These are phyloP conservation scores for Selaginella tamariscina DNA, from an alignment of 75 land plant species.

Conservation along the genomic window DNA sequence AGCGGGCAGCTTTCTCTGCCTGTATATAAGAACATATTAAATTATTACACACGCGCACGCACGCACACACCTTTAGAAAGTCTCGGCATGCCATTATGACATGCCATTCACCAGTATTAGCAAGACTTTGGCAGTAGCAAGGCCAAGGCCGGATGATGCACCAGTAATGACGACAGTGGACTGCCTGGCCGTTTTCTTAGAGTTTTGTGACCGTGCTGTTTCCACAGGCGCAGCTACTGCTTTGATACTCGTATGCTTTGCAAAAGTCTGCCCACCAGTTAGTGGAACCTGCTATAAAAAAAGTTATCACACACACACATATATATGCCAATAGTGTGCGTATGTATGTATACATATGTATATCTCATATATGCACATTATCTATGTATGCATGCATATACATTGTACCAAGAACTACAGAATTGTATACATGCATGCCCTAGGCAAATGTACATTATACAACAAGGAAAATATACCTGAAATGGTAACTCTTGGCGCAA, in stretches of 20 bases:
- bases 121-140: conserved; percentile 90
- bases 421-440: not conserved
- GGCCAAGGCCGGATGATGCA: conserved; percentile 94
- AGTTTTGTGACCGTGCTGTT: conserved; percentile 26
- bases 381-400: no score
- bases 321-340: no score
- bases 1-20: conserved; percentile 80
- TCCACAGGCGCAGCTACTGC: conserved; percentile 55
- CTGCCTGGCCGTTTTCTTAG: conserved; percentile 72
- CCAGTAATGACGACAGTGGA: conserved; percentile 70
- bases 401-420: not conserved
- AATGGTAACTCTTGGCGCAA: not conserved
- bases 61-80: conserved; percentile 93
- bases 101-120: conserved; percentile 84
- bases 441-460: no score
- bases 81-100: conserved; percentile 97
- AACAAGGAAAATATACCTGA: not conserved
- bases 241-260: conserved; percentile 9
- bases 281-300: not conserved
- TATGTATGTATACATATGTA: no score
- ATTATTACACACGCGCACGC: no score
- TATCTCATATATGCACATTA: no score
- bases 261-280: not conserved
- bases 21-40: no score
- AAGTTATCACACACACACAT: no score